Evolutionary conservation across 352 stramenopile genomes (phyloP).

Genomic region (Phytophthora pluvialis): DNA sequence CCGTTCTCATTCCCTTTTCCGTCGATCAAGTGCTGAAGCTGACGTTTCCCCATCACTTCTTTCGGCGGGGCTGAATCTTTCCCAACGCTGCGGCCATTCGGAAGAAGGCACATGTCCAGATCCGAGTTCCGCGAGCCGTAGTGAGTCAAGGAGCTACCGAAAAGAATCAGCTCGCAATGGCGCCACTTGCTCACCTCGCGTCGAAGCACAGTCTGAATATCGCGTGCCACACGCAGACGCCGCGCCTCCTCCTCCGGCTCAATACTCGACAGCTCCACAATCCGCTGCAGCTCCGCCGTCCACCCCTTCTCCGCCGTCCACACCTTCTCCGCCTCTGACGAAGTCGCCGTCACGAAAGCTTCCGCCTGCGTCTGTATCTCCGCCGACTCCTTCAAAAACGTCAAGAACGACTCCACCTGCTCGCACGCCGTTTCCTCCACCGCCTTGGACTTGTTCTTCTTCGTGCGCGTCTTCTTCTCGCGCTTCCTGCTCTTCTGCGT

Average conservation of each 20-base stretch:
- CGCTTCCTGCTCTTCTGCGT: conserved; percentile 32
- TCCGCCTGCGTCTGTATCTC: conserved; percentile 9
- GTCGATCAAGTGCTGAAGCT: conserved; percentile 54
- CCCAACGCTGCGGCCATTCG: conserved; percentile 20
- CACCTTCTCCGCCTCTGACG: conserved; percentile 15
- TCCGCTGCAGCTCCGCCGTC: conserved; percentile 40
- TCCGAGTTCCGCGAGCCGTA: conserved; percentile 78
- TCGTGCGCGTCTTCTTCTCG: conserved; percentile 30
- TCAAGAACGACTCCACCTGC: conserved; percentile 57
- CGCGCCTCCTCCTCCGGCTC: conserved; percentile 49
- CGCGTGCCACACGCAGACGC: conserved; percentile 42
- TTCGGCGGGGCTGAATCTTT: conserved; percentile 21
- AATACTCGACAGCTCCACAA: conserved; percentile 57
- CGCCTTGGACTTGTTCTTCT: conserved; percentile 33
- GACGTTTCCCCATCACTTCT: conserved; percentile 41
- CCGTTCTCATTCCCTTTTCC: conserved; percentile 23
- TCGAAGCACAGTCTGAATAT: conserved; percentile 56
- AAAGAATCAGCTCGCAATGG: conserved; percentile 59
- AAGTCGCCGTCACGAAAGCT: neutral
- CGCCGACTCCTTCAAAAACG: conserved; percentile 51
- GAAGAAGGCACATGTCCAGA: conserved; percentile 76
- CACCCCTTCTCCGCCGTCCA: too few relatives aligned
- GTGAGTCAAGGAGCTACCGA: conserved; percentile 80
- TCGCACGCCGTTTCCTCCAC: conserved; percentile 42
- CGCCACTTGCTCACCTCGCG: conserved; percentile 56